phyloP scores from a whole-genome alignment of 106 monocot species.

The Dioscorea zingiberensis region DNA sequence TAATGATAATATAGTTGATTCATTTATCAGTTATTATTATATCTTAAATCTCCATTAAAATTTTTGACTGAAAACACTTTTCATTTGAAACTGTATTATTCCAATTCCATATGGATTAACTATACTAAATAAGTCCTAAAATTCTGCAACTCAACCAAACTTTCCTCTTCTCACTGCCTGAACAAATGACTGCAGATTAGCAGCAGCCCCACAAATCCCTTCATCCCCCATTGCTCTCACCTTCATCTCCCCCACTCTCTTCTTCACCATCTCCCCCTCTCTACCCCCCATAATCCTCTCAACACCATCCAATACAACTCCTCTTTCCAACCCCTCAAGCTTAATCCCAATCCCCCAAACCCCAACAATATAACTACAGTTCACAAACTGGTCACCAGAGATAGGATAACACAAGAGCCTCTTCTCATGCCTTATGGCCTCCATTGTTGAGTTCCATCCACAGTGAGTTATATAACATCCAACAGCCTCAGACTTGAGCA shows the following conservation, averaged over 20 bases:
- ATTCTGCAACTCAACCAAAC: background rate
- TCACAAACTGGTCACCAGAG: constrained; percentile 50
- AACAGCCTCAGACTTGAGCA: constrained; percentile 35
- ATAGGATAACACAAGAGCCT: constrained; percentile 44
- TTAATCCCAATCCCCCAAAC: constrained; percentile 52
- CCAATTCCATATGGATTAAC: too few species aligned
- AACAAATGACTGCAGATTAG: constrained; percentile 19
- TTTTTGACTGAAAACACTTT: too few species aligned
- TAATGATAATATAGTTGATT: too few species aligned
- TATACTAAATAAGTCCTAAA: too few species aligned
- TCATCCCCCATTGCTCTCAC: constrained; percentile 9
- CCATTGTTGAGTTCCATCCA: constrained; percentile 73
- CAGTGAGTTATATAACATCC: constrained; percentile 56
- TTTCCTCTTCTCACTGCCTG: constrained; percentile 1
- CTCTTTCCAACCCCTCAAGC: background rate
- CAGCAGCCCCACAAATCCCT: constrained; percentile 1
- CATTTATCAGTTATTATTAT: too few species aligned
- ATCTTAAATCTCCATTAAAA: too few species aligned
- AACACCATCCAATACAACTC: constrained; percentile 15
- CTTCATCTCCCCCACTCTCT: constrained; percentile 12
- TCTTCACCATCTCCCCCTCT: constrained; percentile 20
- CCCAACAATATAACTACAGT: constrained; percentile 28
- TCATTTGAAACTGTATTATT: too few species aligned
- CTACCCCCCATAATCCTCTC: constrained; percentile 20
- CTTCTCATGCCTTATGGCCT: constrained; percentile 38